Evolutionary conservation across 2,329 filamentous ascomycete genomes (phyloP), one percentile per base, ranked within the genome.

Genomic region (Ophiognomonia clavigignenti-juglandacearum): DNA sequence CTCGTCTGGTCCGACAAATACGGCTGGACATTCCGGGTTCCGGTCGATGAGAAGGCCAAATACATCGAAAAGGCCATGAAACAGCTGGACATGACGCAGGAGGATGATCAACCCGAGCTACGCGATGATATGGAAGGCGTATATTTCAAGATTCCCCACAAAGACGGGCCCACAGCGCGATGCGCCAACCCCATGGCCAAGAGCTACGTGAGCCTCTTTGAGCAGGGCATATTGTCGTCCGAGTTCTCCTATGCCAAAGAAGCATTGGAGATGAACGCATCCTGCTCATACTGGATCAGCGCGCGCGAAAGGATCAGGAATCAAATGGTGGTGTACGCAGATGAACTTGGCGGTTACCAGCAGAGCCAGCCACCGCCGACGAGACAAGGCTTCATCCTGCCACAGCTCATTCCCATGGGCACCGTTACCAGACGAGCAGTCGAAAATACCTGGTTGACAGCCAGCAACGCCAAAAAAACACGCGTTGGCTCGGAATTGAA

Each of bases 261-360:
- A 63, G 93, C 95, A 0, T 71, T 98, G 36, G 87, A 97, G 57
- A 98, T 98, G 93, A 98, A 98, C 58, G 90, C 93, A 0, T 96
- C 90, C 0, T 98, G 95, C 63, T 97, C 92, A 1, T 98, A 98
- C 66, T 98, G 95, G 93, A 97, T 98, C 57, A 96, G 89, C 59
- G 91, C 93, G 14, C 80, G 93, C 52, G 89, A 96, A 60, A 77
- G 93, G 41, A 98, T 98, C 66, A 92, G 73, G 75, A 87, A 85
- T n/a, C 93, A 98, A 61, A 88, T 97, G 76, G 91, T 95, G 2
- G 86, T 98, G 1, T 96, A 95, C 61, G 76, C 90, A 50, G 73
- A 83, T 27, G 83, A 95, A 53, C 51, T 72, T 16, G 53, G 45
- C 20, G 31, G 22, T 11, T 24, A 52, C 29, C 53, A 57, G 49